Conservation (phyloP, 768 basidiomycete genomes). For the Gyrodon lividus region DNA sequence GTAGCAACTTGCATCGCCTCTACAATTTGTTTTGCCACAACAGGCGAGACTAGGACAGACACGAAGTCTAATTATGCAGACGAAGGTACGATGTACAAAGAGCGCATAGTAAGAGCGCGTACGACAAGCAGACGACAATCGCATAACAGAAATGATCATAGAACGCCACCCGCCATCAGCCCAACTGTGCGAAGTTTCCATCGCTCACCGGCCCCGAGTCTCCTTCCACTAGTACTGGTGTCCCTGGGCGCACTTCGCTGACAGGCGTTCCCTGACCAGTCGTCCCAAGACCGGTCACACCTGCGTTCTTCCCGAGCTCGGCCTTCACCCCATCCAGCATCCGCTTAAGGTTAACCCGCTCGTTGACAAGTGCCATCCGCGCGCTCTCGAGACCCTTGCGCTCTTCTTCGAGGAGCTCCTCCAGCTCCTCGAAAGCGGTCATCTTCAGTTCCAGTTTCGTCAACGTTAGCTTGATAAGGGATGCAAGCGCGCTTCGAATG, state of each 20-base stretch:
- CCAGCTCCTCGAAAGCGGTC: slow-evolving; percentile 91
- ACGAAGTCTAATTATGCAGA: too few species aligned
- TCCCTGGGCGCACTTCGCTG: slow-evolving; percentile 48
- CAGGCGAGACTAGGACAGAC: too few species aligned
- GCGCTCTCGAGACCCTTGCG: slow-evolving; percentile 81
- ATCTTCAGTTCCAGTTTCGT: slow-evolving; percentile 95
- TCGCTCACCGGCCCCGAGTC: slow-evolving; percentile 56
- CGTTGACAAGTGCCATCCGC: slow-evolving; percentile 74
- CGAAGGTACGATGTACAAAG: too few species aligned
- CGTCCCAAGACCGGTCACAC: slow-evolving; percentile 46
- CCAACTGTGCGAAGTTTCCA: slow-evolving; percentile 53
- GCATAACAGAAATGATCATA: slow-evolving; percentile 30
- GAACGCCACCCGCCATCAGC: slow-evolving; percentile 20
- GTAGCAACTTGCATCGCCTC: too few species aligned
- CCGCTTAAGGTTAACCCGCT: slow-evolving; percentile 69
- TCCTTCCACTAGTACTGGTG: slow-evolving; percentile 45
- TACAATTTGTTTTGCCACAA: too few species aligned
- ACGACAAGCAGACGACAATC: slow-evolving; percentile 5
- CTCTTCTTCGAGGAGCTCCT: slow-evolving; percentile 90
- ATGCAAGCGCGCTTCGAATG: slow-evolving; percentile 75
- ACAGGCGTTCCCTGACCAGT: slow-evolving; percentile 61
- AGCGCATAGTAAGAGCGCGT: too few species aligned
- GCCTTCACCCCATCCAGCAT: slow-evolving; percentile 65
- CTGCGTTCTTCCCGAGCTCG: slow-evolving; percentile 59
- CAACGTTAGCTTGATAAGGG: slow-evolving; percentile 79